Evolutionary conservation across 164 flowering plant genomes (phyloP), one percentile per base, ranked within the genome.

Genomic region (Berberis vulgaris): DNA sequence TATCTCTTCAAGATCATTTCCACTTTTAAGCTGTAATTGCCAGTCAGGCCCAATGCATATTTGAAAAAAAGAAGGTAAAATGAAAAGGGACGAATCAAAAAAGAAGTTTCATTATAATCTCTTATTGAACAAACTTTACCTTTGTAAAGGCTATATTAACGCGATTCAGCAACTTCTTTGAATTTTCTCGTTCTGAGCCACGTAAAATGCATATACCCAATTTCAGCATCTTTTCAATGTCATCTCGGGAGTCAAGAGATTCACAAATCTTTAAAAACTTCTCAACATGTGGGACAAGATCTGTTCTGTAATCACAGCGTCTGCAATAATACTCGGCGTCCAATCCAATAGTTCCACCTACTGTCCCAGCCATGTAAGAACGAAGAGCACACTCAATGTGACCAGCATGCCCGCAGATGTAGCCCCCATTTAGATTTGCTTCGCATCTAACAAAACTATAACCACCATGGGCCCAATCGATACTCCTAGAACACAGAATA

Each of bases 351-450:
- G 75, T 79, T 57, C 97, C 98, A 73, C 91, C 91, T 4, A 88
- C 85, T 11, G 87, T 86, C 49, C 97, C 98, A 74, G 98, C 97
- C 96, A 88, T 78, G 76, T 81, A 81, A 43, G 82, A 72, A 47
- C 80, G 81, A 26, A 93, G 80, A 57, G 86, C 97, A 79, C 97
- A 93, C 46, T 82, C 73, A 4, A 90, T n/a, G 49, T 46, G 49
- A 46, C 6, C 49, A 46, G 8, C 49, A 46, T 46, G 49, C 8
- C 6, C 49, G 1, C 49, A 46, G 49, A 46, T 46, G 8, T 46
- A 46, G 8, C 49, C 8, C 49, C 8, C 49, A 8, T 46, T 46
- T 5, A 46, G 6, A 5, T 46, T 46, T 46, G 49, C 49, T 46
- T 46, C 88, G 71, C 98, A 93, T 74, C 77, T 88, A 57, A 93